Evolutionary conservation across 1,139 yeast species (phyloP).

Genomic region (Hyphopichia wangnamkhiaoensis): DNA sequence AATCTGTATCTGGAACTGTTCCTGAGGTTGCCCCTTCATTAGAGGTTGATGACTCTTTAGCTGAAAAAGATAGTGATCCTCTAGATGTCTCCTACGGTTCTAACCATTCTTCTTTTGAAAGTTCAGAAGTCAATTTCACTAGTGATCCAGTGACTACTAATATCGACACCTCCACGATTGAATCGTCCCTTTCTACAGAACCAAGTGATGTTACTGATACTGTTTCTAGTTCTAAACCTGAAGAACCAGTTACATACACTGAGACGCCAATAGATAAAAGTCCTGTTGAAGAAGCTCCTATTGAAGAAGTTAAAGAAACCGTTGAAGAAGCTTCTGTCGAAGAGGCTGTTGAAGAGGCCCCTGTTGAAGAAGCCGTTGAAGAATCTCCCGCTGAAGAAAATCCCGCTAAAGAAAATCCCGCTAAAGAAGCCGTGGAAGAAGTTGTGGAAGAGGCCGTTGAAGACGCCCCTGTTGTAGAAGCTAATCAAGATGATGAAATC

Average conservation of each 20-base stretch:
- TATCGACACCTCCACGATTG: conserved; percentile 3
- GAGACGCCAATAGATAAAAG: conserved; percentile 6
- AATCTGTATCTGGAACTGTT: conserved; percentile 4
- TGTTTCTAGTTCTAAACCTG: conserved; percentile 6
- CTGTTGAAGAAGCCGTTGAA: conserved; percentile 7
- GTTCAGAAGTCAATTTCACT: conserved; percentile 14
- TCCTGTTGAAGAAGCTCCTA: conserved; percentile 4
- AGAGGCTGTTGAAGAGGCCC: conserved; percentile 4
- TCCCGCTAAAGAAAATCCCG: conserved; percentile 7
- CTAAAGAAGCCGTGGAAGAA: conserved; percentile 6
- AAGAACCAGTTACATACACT: conserved; percentile 4
- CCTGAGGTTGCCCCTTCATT: background rate
- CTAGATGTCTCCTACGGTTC: background rate
- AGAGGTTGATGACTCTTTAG: conserved; percentile 1
- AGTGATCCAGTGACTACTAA: background rate
- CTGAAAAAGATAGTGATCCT: background rate
- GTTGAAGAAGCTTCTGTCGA: conserved; percentile 4
- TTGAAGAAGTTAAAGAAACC: conserved; percentile 6
- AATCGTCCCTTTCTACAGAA: conserved; percentile 18
- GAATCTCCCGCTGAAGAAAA: too few species aligned
- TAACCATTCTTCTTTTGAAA: conserved; percentile 13
- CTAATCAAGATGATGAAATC: conserved; percentile 2
- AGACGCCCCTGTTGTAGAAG: conserved; percentile 1
- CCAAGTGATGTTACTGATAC: conserved; percentile 7
- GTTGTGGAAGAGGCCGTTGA: conserved; percentile 7